Conservation (phyloP, 176 grass and related monocot species). For the Hordeum marinum region DNA sequence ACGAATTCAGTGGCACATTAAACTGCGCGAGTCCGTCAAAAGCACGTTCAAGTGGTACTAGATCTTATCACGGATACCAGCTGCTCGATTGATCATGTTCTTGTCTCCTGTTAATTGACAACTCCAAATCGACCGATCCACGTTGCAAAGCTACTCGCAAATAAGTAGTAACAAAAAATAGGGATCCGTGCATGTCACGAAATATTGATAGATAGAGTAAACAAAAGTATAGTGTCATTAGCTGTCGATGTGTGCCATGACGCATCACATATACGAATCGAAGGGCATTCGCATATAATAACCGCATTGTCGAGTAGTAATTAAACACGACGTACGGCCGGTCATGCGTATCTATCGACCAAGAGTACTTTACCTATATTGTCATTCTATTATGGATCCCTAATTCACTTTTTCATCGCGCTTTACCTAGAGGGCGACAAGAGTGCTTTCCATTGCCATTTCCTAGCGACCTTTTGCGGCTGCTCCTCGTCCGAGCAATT, state of each 20-base stretch:
- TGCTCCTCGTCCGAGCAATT: background rate
- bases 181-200: background rate
- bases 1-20: background rate
- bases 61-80: background rate
- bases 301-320: background rate
- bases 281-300: background rate
- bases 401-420: background rate
- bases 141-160: background rate
- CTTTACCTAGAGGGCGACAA: slow-evolving; percentile 5
- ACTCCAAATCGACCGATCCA: background rate
- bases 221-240: no score
- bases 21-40: background rate
- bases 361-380: background rate
- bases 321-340: background rate
- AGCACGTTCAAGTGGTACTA: background rate
- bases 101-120: slow-evolving; percentile 33
- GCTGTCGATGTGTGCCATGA: background rate
- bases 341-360: background rate
- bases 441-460: background rate
- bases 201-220: background rate
- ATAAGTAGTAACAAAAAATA: background rate
- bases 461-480: background rate
- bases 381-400: background rate
- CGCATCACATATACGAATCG: background rate
- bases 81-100: background rate